Conservation (phyloP, 257 asterid species). For the Parsonsia alboflavescens region DNA sequence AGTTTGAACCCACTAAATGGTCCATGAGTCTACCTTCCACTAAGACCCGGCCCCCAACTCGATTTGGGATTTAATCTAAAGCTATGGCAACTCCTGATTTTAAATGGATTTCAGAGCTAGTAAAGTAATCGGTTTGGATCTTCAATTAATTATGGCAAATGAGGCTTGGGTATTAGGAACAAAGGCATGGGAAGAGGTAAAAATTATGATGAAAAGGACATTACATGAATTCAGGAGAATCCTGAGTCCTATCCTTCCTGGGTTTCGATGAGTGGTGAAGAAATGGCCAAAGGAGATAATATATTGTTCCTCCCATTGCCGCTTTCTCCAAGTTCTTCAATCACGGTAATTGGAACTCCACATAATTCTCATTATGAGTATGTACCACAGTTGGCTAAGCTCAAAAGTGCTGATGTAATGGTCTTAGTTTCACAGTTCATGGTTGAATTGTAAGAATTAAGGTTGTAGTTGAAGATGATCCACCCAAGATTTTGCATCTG, state of each 20-base stretch:
- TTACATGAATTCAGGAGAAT: slow-evolving; percentile 70
- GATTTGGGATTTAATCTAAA: too few species aligned
- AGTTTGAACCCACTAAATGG: too few species aligned
- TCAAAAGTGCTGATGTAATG: slow-evolving; percentile 45
- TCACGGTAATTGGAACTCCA: slow-evolving; percentile 87
- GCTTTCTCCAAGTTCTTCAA: slow-evolving; percentile 91
- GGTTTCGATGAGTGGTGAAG: slow-evolving; percentile 63
- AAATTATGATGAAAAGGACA: slow-evolving; percentile 49
- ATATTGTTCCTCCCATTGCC: slow-evolving; percentile 91
- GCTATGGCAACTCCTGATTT: too few species aligned
- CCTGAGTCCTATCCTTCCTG: slow-evolving; percentile 94
- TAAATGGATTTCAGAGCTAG: too few species aligned
- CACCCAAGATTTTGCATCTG: slow-evolving; percentile 90
- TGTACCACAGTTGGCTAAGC: slow-evolving; percentile 73
- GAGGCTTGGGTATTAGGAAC: slow-evolving; percentile 87
- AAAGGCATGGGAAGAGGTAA: slow-evolving; percentile 91
- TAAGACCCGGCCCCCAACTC: too few species aligned
- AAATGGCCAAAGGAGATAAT: slow-evolving; percentile 45
- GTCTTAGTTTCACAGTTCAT: slow-evolving; percentile 85
- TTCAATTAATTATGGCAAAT: slow-evolving; percentile 41
- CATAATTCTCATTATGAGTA: slow-evolving; percentile 82
- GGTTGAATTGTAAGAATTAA: slow-evolving; percentile 93
- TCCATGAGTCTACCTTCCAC: too few species aligned
- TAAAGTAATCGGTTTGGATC: too few species aligned
- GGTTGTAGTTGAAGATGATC: slow-evolving; percentile 94